These are phyloP conservation scores for Priceomyces carsonii DNA, from an alignment of 805 yeast genomes.

Conservation along the genomic window DNA sequence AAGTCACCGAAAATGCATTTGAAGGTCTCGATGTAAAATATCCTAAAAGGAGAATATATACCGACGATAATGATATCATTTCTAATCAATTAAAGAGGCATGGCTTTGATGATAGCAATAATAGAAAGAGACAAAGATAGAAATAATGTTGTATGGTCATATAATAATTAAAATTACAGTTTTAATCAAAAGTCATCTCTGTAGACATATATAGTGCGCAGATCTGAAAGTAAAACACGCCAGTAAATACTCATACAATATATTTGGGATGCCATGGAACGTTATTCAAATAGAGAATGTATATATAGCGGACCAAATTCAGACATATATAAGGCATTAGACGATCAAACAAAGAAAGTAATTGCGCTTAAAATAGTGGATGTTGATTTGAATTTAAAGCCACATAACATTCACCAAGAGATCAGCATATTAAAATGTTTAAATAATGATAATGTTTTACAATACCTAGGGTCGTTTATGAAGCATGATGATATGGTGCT, in stretches of 20 bases:
- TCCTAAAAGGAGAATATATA: constrained; percentile 83
- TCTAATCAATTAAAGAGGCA: constrained; percentile 33
- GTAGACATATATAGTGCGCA: constrained; percentile 4
- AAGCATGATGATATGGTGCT: constrained; percentile 33
- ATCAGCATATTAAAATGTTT: constrained; percentile 25
- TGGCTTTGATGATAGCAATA: constrained; percentile 21
- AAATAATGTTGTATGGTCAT: too few relatives aligned
- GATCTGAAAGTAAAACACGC: not conserved
- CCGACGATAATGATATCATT: constrained; percentile 79
- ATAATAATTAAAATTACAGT: too few relatives aligned
- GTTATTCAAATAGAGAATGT: constrained; percentile 18
- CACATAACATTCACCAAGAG: constrained; percentile 37
- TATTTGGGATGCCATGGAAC: constrained; percentile 4
- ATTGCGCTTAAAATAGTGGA: constrained; percentile 42
- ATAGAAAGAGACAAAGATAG: constrained; percentile 28
- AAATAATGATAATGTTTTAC: constrained; percentile 15
- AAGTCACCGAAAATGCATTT: constrained; percentile 75
- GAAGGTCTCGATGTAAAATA: constrained; percentile 72
- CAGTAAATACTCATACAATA: not conserved
- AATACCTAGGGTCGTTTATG: constrained; percentile 20
- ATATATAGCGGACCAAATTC: constrained; percentile 38
- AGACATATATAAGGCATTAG: constrained; percentile 28
- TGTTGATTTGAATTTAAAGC: constrained; percentile 32
- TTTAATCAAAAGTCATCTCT: too few relatives aligned
- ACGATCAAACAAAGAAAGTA: constrained; percentile 6